These are phyloP conservation scores for Brasenia schreberi DNA, from an alignment of 164 flowering plant genomes.

Conservation along the genomic window DNA sequence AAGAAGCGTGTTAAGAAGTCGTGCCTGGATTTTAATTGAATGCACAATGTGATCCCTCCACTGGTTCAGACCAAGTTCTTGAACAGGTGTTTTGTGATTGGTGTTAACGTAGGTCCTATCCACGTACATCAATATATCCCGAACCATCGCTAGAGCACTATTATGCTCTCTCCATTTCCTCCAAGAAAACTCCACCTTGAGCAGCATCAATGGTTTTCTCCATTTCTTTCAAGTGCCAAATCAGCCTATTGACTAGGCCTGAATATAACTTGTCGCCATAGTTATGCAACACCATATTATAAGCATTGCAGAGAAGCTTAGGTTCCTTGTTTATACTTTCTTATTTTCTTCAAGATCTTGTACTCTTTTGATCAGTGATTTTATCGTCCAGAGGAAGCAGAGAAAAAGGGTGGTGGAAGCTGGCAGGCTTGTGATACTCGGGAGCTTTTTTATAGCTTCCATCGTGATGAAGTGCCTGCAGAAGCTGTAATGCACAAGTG, in stretches of 20 bases:
- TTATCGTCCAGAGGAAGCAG: slow-evolving; percentile 97
- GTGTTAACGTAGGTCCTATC: slow-evolving; percentile 82
- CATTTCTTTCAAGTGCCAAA: slow-evolving; percentile 63
- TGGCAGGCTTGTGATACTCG: slow-evolving; percentile 68
- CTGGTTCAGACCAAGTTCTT: slow-evolving; percentile 74
- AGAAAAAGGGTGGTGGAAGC: slow-evolving; percentile 62
- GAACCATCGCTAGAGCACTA: slow-evolving; percentile 76
- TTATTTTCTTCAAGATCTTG: no score
- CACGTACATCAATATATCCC: slow-evolving; percentile 96
- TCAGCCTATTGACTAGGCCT: slow-evolving; percentile 79
- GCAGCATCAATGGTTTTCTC: slow-evolving; percentile 67
- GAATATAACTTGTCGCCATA: slow-evolving; percentile 84
- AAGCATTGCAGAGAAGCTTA: no score
- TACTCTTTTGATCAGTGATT: no score
- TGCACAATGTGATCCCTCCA: slow-evolving; percentile 81
- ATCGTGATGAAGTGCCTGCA: slow-evolving; percentile 88
- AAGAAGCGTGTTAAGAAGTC: no score
- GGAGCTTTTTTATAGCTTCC: slow-evolving; percentile 90
- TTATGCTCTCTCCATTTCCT: slow-evolving; percentile 89
- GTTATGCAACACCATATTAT: slow-evolving; percentile 94
- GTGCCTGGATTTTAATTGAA: no score
- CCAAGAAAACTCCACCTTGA: slow-evolving; percentile 71
- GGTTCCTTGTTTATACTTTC: no score
- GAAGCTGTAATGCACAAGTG: slow-evolving; percentile 99
- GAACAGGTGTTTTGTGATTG: slow-evolving; percentile 71